Percentiles rank a stretch among this genome's conserved stretches.
phyloP scores from a whole-genome alignment of 352 stramenopile species.

The Globisporangium acanthophoron region DNA sequence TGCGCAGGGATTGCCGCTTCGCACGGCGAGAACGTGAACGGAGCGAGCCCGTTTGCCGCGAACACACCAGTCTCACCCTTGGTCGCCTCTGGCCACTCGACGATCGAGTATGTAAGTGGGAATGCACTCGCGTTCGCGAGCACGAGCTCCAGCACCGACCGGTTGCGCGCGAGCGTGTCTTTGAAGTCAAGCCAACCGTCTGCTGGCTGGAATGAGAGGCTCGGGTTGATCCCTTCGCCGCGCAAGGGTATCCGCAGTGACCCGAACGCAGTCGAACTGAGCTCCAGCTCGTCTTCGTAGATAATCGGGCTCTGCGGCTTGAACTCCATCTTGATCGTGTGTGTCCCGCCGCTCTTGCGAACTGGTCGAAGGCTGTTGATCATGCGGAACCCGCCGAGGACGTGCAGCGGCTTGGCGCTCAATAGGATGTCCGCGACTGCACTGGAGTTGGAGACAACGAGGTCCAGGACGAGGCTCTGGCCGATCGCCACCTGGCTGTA shows the following conservation, averaged over 20 bases:
- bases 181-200: constrained; percentile 64
- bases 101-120: constrained; percentile 50
- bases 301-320: constrained; percentile 37
- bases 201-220: constrained; percentile 50
- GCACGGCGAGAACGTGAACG: constrained; percentile 65
- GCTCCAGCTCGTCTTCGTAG: constrained; percentile 70
- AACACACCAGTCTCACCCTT: not conserved
- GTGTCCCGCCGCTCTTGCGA: constrained; percentile 15
- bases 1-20: constrained; percentile 55
- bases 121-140: constrained; percentile 65
- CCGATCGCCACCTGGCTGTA: constrained; percentile 89
- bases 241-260: constrained; percentile 32
- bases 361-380: constrained; percentile 64
- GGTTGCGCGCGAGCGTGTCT: constrained; percentile 58
- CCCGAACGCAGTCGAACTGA: constrained; percentile 29
- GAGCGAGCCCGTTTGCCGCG: constrained; percentile 24
- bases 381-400: constrained; percentile 76
- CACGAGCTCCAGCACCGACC: constrained; percentile 34
- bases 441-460: constrained; percentile 60
- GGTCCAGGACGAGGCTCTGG: constrained; percentile 40
- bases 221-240: constrained; percentile 76
- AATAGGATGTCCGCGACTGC: constrained; percentile 27
- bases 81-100: constrained; percentile 1
- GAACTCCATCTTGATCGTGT: constrained; percentile 59
- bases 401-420: constrained; percentile 56